These are phyloP conservation scores for Sclerotinia trifoliorum DNA, from an alignment of 2,329 filamentous ascomycete species.

Conservation along the genomic window DNA sequence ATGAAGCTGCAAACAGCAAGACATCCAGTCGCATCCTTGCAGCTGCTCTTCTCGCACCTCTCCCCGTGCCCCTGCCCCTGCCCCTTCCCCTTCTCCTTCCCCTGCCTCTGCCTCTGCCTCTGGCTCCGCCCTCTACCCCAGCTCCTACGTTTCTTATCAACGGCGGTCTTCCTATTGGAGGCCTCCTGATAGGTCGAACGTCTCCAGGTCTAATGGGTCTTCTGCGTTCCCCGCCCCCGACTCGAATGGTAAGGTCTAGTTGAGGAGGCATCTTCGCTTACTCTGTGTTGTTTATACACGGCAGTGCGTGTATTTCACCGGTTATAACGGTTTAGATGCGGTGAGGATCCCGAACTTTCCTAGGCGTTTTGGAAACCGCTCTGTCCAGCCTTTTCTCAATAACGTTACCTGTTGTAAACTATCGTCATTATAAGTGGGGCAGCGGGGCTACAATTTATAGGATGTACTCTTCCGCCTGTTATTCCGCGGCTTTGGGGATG, in stretches of 20 bases:
- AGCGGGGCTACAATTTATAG: background rate
- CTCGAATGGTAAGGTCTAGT: conserved; percentile 9
- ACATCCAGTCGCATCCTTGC: background rate
- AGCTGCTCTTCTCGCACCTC: conserved; percentile 2
- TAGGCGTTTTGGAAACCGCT: background rate
- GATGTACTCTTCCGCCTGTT: background rate
- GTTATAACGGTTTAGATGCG: background rate
- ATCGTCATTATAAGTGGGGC: background rate
- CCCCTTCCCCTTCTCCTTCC: background rate
- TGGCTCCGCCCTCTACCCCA: background rate
- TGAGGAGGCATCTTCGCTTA: background rate
- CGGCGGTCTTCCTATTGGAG: background rate
- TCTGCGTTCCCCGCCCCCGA: background rate
- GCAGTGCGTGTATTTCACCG: background rate
- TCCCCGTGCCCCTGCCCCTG: background rate
- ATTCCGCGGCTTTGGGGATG: background rate
- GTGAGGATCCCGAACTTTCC: background rate
- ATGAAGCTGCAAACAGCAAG: conserved; percentile 9
- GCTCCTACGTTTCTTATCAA: background rate
- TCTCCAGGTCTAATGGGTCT: background rate
- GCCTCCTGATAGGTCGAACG: background rate
- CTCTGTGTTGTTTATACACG: background rate
- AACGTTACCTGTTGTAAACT: background rate
- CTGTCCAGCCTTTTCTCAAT: background rate
- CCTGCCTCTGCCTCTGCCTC: background rate